phyloP scores from a whole-genome alignment of 176 grass and related monocot species.

The Saccharum officinarum region DNA sequence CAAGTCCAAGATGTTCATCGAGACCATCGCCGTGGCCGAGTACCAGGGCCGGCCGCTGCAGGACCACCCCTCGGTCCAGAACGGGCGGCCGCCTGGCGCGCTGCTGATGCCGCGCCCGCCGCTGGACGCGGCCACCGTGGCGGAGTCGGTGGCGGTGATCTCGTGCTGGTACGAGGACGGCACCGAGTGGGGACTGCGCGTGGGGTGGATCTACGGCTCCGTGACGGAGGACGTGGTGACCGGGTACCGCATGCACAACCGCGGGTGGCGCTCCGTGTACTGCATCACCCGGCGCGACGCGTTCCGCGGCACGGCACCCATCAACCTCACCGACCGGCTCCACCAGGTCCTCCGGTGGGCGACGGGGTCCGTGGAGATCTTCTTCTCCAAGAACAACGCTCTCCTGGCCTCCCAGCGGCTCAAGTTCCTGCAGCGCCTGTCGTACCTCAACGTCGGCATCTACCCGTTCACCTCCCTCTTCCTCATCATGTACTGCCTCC shows the following conservation, averaged over 20 bases:
- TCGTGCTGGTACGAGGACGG: not conserved
- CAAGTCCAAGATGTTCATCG: not conserved
- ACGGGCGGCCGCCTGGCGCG: no score
- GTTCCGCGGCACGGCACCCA: conserved; percentile 87
- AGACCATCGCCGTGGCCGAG: not conserved
- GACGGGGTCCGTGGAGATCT: conserved; percentile 95
- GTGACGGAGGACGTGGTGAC: conserved; percentile 96
- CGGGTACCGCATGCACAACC: conserved; percentile 96
- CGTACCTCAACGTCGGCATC: conserved; percentile 90
- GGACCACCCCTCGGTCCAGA: not conserved
- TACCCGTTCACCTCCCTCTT: conserved; percentile 90
- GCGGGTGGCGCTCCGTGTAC: conserved; percentile 92
- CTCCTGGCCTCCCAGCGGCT: no score
- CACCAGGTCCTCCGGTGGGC: conserved; percentile 98
- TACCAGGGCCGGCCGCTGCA: not conserved
- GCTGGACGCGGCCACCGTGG: not conserved
- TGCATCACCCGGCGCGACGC: conserved; percentile 92
- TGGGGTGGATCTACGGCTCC: conserved; percentile 95
- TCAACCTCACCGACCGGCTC: conserved; percentile 84
- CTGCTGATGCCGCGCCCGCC: no score
- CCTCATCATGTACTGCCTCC: conserved; percentile 82
- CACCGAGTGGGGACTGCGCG: conserved; percentile 79
- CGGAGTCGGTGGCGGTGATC: not conserved
- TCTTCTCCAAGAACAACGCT: conserved; percentile 98
- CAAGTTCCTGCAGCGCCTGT: not conserved